A percentile compares a stretch with the other conserved stretches of the same genome.
These are phyloP conservation scores for Kentomonas sorsogonicus DNA, from an alignment of 208 protist species.

Conservation along the genomic window DNA sequence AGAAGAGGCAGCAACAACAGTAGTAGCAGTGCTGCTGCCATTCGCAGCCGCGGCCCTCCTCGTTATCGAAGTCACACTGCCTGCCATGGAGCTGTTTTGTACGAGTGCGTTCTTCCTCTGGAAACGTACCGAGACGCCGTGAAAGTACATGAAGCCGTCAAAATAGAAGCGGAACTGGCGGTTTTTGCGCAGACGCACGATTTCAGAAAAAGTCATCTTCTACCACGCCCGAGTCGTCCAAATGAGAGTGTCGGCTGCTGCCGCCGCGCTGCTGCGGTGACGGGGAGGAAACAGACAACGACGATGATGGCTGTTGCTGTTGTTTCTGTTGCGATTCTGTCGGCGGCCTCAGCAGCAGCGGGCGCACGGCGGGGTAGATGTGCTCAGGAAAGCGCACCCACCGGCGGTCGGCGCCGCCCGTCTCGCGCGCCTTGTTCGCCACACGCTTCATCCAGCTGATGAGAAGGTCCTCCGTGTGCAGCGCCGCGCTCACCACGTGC, in stretches of 20 bases:
- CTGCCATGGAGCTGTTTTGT: too few relatives aligned
- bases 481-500: slow-evolving; percentile 32
- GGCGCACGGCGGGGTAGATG: slow-evolving; percentile 10
- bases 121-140: too few relatives aligned
- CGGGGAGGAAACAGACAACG: too few relatives aligned
- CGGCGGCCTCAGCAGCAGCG: slow-evolving; percentile 11
- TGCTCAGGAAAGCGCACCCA: slow-evolving; percentile 35
- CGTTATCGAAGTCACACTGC: too few relatives aligned
- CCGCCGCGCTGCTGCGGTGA: too few relatives aligned
- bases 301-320: too few relatives aligned
- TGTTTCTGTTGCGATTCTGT: slow-evolving; percentile 3
- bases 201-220: slow-evolving; percentile 15
- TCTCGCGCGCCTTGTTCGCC: slow-evolving; percentile 32
- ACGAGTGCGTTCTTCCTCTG: too few relatives aligned
- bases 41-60: too few relatives aligned
- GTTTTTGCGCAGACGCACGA: slow-evolving; percentile 30
- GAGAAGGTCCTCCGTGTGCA: slow-evolving; percentile 38
- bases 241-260: too few relatives aligned
- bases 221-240: too few relatives aligned
- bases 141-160: slow-evolving; percentile 54
- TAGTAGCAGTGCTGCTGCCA: too few relatives aligned
- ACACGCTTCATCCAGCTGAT: slow-evolving; percentile 51
- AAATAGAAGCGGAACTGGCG: slow-evolving; percentile 38
- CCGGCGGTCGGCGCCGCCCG: slow-evolving; percentile 22
- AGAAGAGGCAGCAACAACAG: too few relatives aligned